Evolutionary conservation across 768 basidiomycete genomes (phyloP), one percentile per base, ranked within the genome.

Genomic region (Filobasidium wieringae): DNA sequence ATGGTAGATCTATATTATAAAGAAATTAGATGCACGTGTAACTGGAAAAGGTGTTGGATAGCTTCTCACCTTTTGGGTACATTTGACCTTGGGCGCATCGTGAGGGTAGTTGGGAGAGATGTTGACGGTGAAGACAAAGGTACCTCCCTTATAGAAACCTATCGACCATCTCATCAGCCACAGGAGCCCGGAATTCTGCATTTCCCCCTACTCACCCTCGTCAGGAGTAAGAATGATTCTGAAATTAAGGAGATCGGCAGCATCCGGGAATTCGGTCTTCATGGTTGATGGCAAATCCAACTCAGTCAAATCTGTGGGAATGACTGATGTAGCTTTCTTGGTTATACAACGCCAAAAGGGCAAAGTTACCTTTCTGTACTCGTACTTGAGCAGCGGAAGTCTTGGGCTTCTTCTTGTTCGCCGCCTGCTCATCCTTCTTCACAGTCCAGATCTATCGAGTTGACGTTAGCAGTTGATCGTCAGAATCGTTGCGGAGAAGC

Each of bases 101-200:
- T 99, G 95, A 55, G 95, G 95, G 76, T 99, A 99, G 76, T 93
- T 96, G 74, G 83, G 84, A 77, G 89, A 95, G 81, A 99, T 96
- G 64, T 79, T 81, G 76, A 99, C 92, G 36, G 89, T 90, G 79
- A 99, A 99, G 55, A 78, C 75, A 78, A 97, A 99, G 19, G 84
- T 78, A 64, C 91, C 93, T 67, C 89, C 88, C 76, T 90, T 88
- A 80, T 99, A 99, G 87, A 99, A 96, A 66, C 95, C 93, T 97
- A 60, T 5, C 26, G 14, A 34, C 2, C 30, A 29, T 26, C 1
- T 39, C 33, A 29, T 19, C 37, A 31, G 24, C 19, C 39, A 9
- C 15, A 6, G 2, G 14, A 7, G 22, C 22, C 12, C 30, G 33
- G 29, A 15, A 33, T 19, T n/a, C 6, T n/a, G 9, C 29, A 29